These are phyloP conservation scores for Macrolepiota dolichaula DNA, from an alignment of 768 basidiomycete genomes.

Conservation along the genomic window DNA sequence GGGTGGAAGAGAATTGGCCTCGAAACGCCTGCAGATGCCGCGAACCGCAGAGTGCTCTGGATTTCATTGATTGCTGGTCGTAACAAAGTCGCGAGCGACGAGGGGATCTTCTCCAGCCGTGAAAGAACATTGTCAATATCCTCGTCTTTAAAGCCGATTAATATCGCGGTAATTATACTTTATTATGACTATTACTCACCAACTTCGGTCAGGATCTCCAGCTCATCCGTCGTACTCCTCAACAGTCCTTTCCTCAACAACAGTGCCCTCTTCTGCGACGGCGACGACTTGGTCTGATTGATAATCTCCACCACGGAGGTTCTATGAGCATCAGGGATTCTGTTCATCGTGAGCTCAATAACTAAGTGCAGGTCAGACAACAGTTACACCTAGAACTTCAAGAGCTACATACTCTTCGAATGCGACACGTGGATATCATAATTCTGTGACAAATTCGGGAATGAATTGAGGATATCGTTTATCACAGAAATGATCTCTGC, in stretches of 20 bases:
- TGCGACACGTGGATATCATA: constrained; percentile 83
- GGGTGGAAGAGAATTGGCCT: constrained; percentile 68
- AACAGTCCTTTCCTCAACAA: constrained; percentile 69
- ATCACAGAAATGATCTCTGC: constrained; percentile 74
- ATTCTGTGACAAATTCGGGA: constrained; percentile 62
- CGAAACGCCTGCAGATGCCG: constrained; percentile 57
- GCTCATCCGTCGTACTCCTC: constrained; percentile 65
- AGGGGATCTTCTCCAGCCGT: constrained; percentile 59
- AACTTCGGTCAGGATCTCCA: constrained; percentile 65
- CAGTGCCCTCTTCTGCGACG: constrained; percentile 65
- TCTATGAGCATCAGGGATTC: constrained; percentile 57
- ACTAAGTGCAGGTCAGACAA: constrained; percentile 41
- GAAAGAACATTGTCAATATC: constrained; percentile 55
- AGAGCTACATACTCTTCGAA: constrained; percentile 53
- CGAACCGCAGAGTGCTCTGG: constrained; percentile 57
- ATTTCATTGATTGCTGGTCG: constrained; percentile 56
- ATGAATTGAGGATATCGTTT: constrained; percentile 63
- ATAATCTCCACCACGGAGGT: constrained; percentile 61
- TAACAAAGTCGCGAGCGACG: constrained; percentile 46
- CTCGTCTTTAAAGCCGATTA: constrained; percentile 38
- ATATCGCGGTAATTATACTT: background rate
- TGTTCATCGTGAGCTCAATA: constrained; percentile 57
- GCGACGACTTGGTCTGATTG: constrained; percentile 58
- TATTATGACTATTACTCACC: constrained; percentile 33
- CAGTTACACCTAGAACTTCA: background rate